Conservation (phyloP, 1,284 basidiomycete genomes). For the Jaminaea rosea region DNA sequence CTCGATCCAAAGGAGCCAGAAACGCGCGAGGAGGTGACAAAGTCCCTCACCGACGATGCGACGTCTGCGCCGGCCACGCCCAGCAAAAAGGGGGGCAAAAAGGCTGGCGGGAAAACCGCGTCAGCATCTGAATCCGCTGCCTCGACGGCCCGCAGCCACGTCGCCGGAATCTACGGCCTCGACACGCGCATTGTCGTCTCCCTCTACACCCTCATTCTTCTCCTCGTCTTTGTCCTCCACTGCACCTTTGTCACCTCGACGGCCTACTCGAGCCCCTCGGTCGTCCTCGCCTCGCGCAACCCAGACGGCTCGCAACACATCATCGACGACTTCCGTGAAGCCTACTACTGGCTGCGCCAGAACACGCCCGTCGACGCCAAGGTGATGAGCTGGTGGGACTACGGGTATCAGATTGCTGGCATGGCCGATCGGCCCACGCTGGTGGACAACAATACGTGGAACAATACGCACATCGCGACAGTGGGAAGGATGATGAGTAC, state of each 20-base stretch:
- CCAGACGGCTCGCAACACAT: slow-evolving; percentile 83
- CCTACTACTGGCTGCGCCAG: slow-evolving; percentile 98
- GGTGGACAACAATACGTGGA: slow-evolving; percentile 99
- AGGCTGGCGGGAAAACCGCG: slow-evolving; percentile 39
- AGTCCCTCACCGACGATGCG: slow-evolving; percentile 30
- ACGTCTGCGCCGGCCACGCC: slow-evolving; percentile 3
- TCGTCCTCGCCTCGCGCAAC: slow-evolving; percentile 75
- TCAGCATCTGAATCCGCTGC: slow-evolving; percentile 36
- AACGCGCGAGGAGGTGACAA: slow-evolving; percentile 37
- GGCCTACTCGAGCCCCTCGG: slow-evolving; percentile 95
- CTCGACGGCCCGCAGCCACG: background rate
- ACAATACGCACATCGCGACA: slow-evolving; percentile 62
- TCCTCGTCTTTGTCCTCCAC: slow-evolving; percentile 70
- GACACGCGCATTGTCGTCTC: slow-evolving; percentile 74
- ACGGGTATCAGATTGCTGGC: slow-evolving; percentile 97
- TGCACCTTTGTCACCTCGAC: slow-evolving; percentile 93
- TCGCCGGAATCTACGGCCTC: slow-evolving; percentile 67
- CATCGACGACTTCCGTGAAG: slow-evolving; percentile 99
- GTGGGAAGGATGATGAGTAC: slow-evolving; percentile 71
- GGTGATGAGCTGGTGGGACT: slow-evolving; percentile 99
- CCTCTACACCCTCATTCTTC: slow-evolving; percentile 66
- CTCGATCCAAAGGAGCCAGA: slow-evolving; percentile 61
- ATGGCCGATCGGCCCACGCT: slow-evolving; percentile 96
- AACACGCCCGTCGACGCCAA: slow-evolving; percentile 88
- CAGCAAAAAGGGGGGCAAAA: slow-evolving; percentile 8